These are phyloP conservation scores for Aspergillus sp. DNA, from an alignment of 2,329 filamentous ascomycete species.

Conservation along the genomic window DNA sequence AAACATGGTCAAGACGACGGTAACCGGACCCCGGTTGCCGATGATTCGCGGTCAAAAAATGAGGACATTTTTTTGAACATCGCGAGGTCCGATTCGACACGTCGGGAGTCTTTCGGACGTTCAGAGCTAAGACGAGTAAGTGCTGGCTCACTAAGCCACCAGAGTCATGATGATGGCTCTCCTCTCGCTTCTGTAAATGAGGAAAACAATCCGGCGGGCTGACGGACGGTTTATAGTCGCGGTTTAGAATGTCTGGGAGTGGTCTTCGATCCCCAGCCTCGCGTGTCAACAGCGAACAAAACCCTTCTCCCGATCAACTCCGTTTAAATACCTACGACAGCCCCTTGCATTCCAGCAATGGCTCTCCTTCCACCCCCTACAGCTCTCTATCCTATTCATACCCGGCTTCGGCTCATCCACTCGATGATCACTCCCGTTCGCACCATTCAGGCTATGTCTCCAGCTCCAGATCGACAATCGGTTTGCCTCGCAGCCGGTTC, in stretches of 20 bases:
- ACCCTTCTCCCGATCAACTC: conserved; percentile 35
- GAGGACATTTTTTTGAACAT: conserved; percentile 49
- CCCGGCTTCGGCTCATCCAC: conserved; percentile 36
- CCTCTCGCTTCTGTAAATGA: not conserved
- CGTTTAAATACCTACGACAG: conserved; percentile 29
- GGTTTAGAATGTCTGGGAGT: conserved; percentile 34
- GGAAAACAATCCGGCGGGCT: conserved; percentile 1
- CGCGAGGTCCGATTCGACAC: conserved; percentile 39
- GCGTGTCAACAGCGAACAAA: conserved; percentile 28
- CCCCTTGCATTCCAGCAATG: conserved; percentile 35
- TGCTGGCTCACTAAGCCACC: not conserved
- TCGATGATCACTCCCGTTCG: conserved; percentile 35
- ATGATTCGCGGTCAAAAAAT: conserved; percentile 37
- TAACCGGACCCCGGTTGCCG: conserved; percentile 31
- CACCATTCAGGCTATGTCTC: conserved; percentile 32
- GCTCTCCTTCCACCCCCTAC: conserved; percentile 28
- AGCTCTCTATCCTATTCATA: conserved; percentile 25
- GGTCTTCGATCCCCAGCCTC: conserved; percentile 33
- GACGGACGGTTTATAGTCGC: conserved; percentile 25
- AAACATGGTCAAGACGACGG: conserved; percentile 27
- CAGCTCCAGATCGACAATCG: conserved; percentile 36
- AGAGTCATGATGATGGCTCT: not conserved
- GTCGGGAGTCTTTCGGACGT: conserved; percentile 35
- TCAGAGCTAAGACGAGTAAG: conserved; percentile 41
- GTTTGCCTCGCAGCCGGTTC: conserved; percentile 34